Base-by-base conservation (phyloP, 805 yeast species). In the Candida patagonica region DNA sequence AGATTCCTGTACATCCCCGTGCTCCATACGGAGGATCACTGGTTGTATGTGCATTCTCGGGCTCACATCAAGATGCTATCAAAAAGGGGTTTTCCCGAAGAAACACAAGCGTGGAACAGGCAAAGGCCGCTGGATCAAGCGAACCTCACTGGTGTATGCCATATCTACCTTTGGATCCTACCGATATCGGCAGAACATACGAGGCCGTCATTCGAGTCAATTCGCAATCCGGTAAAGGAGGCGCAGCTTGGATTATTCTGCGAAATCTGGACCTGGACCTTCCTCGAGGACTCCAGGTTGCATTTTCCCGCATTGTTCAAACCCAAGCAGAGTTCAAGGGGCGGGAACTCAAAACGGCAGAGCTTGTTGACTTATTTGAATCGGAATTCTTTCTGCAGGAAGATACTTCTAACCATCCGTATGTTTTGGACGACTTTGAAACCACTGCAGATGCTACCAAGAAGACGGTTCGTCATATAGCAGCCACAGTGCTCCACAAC, bases 191-290 rank as follows among this genome's bases (percentile, higher is more conserved):
- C 38, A 74, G 92, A 59, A 80, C 80, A n/a, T 84, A 84, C 63
- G 94, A 84, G 62, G 92, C 94, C n/a, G 82, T 84, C 41, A 83
- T 83, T 51, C 75, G 94, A 56, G 92, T 83, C 58, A 83, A 83
- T 62, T 82, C 92, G 9, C 94, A 83, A 63, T 74, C 84, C 20
- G 94, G 94, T 46, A 83, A 83, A 63, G 94, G 94, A 53, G 94
- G 94, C 49, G 81, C 89, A 8, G 84, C 94, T 5, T 83, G 94
- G 92, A 79, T 84, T 49, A 80, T 83, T 54, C 67, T 83, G 55
- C 71, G 84, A 48, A 72, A 74, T 49, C 69, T 84, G 59, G 89
- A 80, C 53, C 71, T 83, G 43, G 94, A 83, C 57, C 70, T 84
- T 50, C 94, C 94, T 30, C 74, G 89, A 58, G 81, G 80, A 29